These are phyloP conservation scores for Hippophae gyantsensis DNA, from an alignment of 306 rosid species.

Conservation along the genomic window DNA sequence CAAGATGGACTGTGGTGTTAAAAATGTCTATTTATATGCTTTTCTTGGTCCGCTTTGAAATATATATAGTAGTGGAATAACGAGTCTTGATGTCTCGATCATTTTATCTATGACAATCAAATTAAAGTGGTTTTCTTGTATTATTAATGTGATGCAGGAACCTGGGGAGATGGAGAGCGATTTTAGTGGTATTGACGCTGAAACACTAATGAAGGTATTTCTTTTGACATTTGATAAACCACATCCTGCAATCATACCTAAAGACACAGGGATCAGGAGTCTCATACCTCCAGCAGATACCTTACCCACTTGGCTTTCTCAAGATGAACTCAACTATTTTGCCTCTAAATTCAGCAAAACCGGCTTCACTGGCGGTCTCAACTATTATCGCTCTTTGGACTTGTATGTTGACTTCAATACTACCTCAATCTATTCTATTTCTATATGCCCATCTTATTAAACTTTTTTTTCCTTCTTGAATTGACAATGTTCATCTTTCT, in stretches of 20 bases:
- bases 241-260: conserved; percentile 16
- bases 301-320: conserved; percentile 66
- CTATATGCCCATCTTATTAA: too few species aligned
- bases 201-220: conserved; percentile 14
- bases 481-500: too few species aligned
- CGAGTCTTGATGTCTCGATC: neutral
- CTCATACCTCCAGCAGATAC: neutral
- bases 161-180: conserved; percentile 15
- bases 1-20: too few species aligned
- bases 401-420: conserved; percentile 29
- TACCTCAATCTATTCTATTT: neutral
- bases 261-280: conserved; percentile 15
- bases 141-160: conserved; percentile 10
- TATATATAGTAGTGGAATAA: neutral
- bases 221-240: conserved; percentile 4
- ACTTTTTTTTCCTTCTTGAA: too few species aligned
- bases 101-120: neutral
- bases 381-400: conserved; percentile 64
- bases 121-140: neutral
- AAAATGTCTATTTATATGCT: too few species aligned
- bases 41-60: too few species aligned
- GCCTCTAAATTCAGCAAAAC: conserved; percentile 46
- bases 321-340: conserved; percentile 53
- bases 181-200: conserved; percentile 7
- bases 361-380: conserved; percentile 79